phyloP scores from a whole-genome alignment of 2,329 filamentous ascomycete species.

The Aspergillus luchuensis region DNA sequence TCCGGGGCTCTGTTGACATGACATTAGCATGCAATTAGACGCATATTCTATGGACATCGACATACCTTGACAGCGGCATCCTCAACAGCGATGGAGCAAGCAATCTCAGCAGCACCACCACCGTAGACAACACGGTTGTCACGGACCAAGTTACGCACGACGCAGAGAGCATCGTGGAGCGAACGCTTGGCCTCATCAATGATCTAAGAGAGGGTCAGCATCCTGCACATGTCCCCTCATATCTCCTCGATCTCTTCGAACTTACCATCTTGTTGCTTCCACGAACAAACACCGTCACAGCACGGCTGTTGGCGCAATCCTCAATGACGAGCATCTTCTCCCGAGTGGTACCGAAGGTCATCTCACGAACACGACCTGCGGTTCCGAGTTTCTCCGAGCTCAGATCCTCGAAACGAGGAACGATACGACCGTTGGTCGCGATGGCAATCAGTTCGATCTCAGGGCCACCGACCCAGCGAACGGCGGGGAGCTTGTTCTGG shows the following conservation, averaged over 20 bases:
- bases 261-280: constrained; percentile 99
- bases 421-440: constrained; percentile 95
- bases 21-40: constrained; percentile 8
- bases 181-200: constrained; percentile 99
- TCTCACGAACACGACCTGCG: constrained; percentile 87
- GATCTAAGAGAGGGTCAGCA: constrained; percentile 61
- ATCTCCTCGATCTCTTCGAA: constrained; percentile 13
- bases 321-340: constrained; percentile 99
- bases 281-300: constrained; percentile 93
- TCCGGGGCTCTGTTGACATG: constrained; percentile 69
- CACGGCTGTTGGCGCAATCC: constrained; percentile 96
- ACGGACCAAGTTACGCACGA: constrained; percentile 91
- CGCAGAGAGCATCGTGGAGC: constrained; percentile 94
- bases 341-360: constrained; percentile 94
- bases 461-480: constrained; percentile 95
- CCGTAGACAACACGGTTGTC: constrained; percentile 98
- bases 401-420: constrained; percentile 94
- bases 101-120: constrained; percentile 93
- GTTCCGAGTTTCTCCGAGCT: constrained; percentile 86
- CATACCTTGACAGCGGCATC: constrained; percentile 80
- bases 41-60: not conserved
- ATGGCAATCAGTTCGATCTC: constrained; percentile 99
- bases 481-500: constrained; percentile 92
- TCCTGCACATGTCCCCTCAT: not conserved
- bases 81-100: constrained; percentile 93